Conservation (phyloP, 495 filamentous ascomycete species). For the Sabuloglossum arenarium region DNA sequence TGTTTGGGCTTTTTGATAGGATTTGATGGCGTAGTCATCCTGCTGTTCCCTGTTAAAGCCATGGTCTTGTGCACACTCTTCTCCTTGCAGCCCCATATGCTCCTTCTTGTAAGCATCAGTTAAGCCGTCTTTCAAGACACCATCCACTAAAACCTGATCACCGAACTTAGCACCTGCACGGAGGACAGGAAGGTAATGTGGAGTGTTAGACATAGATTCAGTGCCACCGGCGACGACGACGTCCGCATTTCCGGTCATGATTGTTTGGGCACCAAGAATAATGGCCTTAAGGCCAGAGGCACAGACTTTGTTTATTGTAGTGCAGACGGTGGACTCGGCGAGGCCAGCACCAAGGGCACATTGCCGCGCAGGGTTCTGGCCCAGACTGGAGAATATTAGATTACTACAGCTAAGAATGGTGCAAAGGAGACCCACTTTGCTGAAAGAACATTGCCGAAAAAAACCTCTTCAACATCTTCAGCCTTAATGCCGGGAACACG, state of each 20-base stretch:
- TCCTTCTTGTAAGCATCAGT: constrained; percentile 82
- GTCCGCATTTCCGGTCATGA: constrained; percentile 81
- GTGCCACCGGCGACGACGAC: constrained; percentile 82
- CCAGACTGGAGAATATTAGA: constrained; percentile 37
- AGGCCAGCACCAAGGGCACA: constrained; percentile 79
- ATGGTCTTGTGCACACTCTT: constrained; percentile 81
- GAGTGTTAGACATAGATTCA: constrained; percentile 94
- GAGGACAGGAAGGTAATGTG: constrained; percentile 80
- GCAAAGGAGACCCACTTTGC: constrained; percentile 47
- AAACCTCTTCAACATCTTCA: constrained; percentile 79
- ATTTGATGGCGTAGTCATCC: constrained; percentile 82
- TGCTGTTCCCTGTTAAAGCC: constrained; percentile 59
- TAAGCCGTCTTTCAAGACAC: constrained; percentile 77
- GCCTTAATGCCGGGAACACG: constrained; percentile 69
- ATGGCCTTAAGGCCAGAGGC: constrained; percentile 85
- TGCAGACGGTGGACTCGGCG: constrained; percentile 53
- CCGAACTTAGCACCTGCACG: constrained; percentile 81
- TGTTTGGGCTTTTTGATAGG: constrained; percentile 76
- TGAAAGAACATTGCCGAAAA: constrained; percentile 93
- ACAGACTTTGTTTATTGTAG: constrained; percentile 97
- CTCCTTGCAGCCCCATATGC: constrained; percentile 82
- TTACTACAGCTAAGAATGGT: neutral
- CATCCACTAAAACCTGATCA: constrained; percentile 67
- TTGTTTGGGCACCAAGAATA: constrained; percentile 86
- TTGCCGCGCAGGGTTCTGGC: constrained; percentile 90